These are phyloP conservation scores for Calonectria crousiana DNA, from an alignment of 2,329 filamentous ascomycete genomes.

Conservation along the genomic window DNA sequence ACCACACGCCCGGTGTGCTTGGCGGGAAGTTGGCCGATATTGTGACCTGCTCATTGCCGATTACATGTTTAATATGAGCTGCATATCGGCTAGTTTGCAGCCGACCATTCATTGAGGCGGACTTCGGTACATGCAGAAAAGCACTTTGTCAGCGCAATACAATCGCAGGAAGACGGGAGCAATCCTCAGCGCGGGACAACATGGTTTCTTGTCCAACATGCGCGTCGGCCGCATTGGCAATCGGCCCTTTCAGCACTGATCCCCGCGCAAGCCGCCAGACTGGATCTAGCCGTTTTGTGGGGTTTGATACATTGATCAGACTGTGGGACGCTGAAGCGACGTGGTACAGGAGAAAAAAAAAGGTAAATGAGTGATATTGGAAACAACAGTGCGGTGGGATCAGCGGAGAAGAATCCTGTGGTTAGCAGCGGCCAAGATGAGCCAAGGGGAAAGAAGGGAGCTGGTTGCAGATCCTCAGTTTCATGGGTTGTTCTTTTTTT, in stretches of 20 bases:
- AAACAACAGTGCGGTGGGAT: background rate
- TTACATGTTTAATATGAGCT: background rate
- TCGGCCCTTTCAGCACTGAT: constrained; percentile 22
- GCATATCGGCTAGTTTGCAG: background rate
- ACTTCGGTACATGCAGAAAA: background rate
- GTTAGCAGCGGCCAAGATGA: background rate
- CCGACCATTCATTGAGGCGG: background rate
- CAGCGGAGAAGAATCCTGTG: background rate
- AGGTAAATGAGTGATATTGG: background rate
- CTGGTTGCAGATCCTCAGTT: background rate
- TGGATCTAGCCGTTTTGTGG: constrained; percentile 15
- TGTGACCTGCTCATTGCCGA: background rate
- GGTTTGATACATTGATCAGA: constrained; percentile 11
- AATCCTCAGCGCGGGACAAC: background rate
- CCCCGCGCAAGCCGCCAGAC: constrained; percentile 14
- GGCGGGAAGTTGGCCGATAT: background rate
- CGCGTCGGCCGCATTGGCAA: constrained; percentile 14
- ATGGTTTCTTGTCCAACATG: background rate
- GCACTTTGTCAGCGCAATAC: background rate
- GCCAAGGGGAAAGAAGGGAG: background rate
- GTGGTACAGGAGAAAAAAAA: background rate
- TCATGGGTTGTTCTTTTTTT: background rate
- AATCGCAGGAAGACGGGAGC: background rate
- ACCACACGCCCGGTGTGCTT: constrained; percentile 1
- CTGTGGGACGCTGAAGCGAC: background rate